Conservation (phyloP, 441 rosid genomes). For the Biscutella laevigata region DNA sequence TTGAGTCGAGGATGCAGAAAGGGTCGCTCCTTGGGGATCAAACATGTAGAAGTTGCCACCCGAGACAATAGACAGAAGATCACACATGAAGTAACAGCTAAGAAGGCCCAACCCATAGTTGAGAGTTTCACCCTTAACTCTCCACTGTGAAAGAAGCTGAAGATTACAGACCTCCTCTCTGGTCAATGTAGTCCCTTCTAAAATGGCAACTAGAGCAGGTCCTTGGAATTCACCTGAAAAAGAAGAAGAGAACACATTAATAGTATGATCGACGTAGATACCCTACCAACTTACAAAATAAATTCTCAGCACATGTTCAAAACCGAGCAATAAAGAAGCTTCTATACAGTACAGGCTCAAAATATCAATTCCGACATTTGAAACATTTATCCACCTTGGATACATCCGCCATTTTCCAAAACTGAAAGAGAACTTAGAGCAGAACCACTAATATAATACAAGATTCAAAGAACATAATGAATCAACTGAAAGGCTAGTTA, state of each 20-base stretch:
- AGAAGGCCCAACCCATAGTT: constrained; percentile 94
- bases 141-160: constrained; percentile 96
- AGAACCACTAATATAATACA: constrained; percentile 7
- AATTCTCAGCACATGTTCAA: background rate
- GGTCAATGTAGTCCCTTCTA: constrained; percentile 82
- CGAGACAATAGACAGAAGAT: constrained; percentile 79
- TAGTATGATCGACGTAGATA: constrained; percentile 4
- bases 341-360: constrained; percentile 1
- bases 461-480: background rate
- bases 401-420: background rate
- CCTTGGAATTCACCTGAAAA: constrained; percentile 91
- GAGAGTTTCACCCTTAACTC: constrained; percentile 75
- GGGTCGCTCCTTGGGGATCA: constrained; percentile 85
- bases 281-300: constrained; percentile 3
- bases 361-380: background rate
- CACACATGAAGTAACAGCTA: constrained; percentile 75
- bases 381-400: constrained; percentile 9
- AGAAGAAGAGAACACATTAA: background rate
- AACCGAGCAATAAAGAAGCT: constrained; percentile 5
- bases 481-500: background rate
- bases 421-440: constrained; percentile 2
- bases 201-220: constrained; percentile 80
- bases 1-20: constrained; percentile 58
- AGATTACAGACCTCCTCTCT: constrained; percentile 90
- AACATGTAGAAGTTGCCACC: constrained; percentile 90